These are phyloP conservation scores for Gaertneriomyces semiglobifer DNA, from an alignment of 192 early-diverging fungal species.

Conservation along the genomic window DNA sequence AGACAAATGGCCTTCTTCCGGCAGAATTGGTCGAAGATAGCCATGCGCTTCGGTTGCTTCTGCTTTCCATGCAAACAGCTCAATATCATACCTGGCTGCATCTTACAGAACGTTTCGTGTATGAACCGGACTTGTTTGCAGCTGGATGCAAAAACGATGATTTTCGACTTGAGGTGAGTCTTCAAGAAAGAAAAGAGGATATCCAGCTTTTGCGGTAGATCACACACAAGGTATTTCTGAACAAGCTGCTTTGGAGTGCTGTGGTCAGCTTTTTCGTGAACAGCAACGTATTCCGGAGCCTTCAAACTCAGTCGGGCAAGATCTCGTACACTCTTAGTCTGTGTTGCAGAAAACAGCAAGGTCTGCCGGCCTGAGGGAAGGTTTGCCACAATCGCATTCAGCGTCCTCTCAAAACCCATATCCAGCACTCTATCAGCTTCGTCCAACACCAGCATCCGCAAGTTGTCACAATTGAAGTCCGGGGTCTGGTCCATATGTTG, in stretches of 20 bases:
- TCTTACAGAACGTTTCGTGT: constrained; percentile 91
- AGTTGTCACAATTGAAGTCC: constrained; percentile 85
- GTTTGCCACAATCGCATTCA: constrained; percentile 83
- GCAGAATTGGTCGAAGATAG: constrained; percentile 90
- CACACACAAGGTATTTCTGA: constrained; percentile 83
- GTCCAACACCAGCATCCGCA: constrained; percentile 81
- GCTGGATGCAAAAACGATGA: constrained; percentile 89
- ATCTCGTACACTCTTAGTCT: constrained; percentile 94
- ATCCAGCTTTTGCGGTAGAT: constrained; percentile 88
- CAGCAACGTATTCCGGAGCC: constrained; percentile 92
- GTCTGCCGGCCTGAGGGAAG: constrained; percentile 86
- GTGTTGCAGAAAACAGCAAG: constrained; percentile 94
- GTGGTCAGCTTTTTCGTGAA: constrained; percentile 77
- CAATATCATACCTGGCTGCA: constrained; percentile 88
- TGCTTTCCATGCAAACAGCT: constrained; percentile 95
- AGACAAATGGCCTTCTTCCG: constrained; percentile 71
- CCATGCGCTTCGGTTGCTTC: constrained; percentile 89
- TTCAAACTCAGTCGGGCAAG: constrained; percentile 83
- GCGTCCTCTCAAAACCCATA: constrained; percentile 86
- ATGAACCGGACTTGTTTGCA: constrained; percentile 95
- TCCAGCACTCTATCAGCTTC: constrained; percentile 98
- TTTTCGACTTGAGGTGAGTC: constrained; percentile 86
- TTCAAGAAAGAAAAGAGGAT: constrained; percentile 92
- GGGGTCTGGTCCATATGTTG: constrained; percentile 92
- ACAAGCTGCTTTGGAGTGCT: constrained; percentile 79